A percentile compares a stretch with the other conserved stretches of the same genome.
Evolutionary conservation across 441 rosid species (phyloP).

Genomic region (Monsonia emarginata): DNA sequence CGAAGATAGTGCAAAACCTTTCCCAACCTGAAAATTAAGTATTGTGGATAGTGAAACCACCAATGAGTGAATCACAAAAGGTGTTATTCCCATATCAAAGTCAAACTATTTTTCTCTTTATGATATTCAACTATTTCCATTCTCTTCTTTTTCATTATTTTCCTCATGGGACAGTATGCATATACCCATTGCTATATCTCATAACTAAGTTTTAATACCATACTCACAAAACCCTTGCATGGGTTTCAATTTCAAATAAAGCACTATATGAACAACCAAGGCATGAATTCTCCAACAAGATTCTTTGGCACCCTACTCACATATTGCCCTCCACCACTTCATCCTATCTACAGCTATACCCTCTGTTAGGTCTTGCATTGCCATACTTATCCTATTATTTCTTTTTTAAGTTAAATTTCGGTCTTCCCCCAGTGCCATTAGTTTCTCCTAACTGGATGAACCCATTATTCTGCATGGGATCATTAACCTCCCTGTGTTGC

Average conservation of each 20-base stretch:
- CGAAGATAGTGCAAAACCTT: constrained; percentile 58
- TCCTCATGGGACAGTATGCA: background rate
- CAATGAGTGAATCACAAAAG: constrained; percentile 1
- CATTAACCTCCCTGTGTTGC: background rate
- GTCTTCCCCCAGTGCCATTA: background rate
- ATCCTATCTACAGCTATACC: background rate
- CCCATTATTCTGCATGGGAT: background rate
- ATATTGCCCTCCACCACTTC: background rate
- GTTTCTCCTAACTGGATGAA: background rate
- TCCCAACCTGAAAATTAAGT: constrained; percentile 52
- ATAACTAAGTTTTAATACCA: background rate
- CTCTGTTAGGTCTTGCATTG: background rate
- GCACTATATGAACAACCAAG: background rate
- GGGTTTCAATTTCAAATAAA: background rate
- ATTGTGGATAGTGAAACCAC: constrained; percentile 12
- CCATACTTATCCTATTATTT: background rate
- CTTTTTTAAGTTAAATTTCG: background rate
- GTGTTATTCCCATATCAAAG: constrained; percentile 10
- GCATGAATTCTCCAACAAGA: background rate
- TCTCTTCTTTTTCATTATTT: background rate
- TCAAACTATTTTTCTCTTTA: constrained; percentile 6
- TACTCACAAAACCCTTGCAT: background rate
- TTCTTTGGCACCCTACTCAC: background rate
- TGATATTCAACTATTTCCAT: background rate
- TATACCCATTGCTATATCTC: background rate